Conservation (phyloP, 139 green algal species). For the Eudorina sp. region DNA sequence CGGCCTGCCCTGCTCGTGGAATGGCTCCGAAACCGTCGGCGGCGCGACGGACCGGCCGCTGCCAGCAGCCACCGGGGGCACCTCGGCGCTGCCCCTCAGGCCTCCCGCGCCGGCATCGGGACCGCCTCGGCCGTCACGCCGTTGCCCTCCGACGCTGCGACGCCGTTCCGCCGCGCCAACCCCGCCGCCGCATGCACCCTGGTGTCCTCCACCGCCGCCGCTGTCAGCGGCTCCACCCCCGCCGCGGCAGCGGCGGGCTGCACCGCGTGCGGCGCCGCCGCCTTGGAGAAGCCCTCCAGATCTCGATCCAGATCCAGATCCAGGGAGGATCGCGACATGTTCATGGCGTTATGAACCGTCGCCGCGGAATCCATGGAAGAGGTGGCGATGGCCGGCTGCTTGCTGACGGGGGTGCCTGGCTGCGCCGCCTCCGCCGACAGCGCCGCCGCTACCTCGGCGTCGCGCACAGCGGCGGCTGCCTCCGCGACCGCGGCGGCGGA, state of each 20-base stretch:
- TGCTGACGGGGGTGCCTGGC: conserved; percentile 4
- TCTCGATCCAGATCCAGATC: conserved; percentile 4
- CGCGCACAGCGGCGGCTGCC: neutral
- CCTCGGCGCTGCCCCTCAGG: too few relatives aligned
- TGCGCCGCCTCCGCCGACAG: conserved; percentile 25
- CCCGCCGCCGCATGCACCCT: neutral
- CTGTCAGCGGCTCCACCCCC: neutral
- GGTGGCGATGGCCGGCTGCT: neutral
- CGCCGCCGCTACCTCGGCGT: neutral
- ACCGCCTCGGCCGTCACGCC: too few relatives aligned
- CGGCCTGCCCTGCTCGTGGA: too few relatives aligned
- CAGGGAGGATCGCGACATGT: neutral
- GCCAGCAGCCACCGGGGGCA: too few relatives aligned
- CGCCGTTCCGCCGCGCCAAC: neutral
- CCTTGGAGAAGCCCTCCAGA: neutral
- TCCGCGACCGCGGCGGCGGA: conserved; percentile 1
- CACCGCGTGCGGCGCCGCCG: neutral
- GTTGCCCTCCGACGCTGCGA: neutral
- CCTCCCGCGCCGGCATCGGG: too few relatives aligned
- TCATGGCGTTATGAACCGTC: neutral
- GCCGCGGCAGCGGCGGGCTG: neutral
- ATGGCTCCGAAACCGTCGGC: too few relatives aligned
- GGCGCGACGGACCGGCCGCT: too few relatives aligned
- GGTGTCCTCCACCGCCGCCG: neutral
- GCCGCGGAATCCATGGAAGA: too few relatives aligned